These are phyloP conservation scores for Mycosphaerella sp. DNA, from an alignment of 2,329 filamentous ascomycete genomes.

Conservation along the genomic window DNA sequence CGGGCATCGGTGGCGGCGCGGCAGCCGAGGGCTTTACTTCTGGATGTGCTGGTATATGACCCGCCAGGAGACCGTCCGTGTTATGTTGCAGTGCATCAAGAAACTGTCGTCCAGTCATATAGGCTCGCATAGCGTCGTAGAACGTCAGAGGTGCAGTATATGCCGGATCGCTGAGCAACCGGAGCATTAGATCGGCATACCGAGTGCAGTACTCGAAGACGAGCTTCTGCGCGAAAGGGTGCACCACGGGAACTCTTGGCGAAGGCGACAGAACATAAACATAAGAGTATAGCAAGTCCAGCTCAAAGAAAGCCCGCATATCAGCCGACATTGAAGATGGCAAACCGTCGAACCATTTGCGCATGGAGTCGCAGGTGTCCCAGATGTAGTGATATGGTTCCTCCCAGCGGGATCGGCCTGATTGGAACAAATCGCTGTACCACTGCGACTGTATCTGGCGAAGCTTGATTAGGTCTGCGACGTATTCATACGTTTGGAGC, in stretches of 20 bases:
- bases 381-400: slow-evolving; percentile 67
- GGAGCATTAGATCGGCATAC: slow-evolving; percentile 63
- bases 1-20: slow-evolving; percentile 32
- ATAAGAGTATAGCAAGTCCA: slow-evolving; percentile 85
- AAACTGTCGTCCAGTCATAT: slow-evolving; percentile 58
- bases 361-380: slow-evolving; percentile 69
- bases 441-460: slow-evolving; percentile 80
- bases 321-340: slow-evolving; percentile 58
- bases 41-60: slow-evolving; percentile 37
- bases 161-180: slow-evolving; percentile 54
- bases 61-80: slow-evolving; percentile 41
- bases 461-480: slow-evolving; percentile 71
- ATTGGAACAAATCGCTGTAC: slow-evolving; percentile 85
- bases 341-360: slow-evolving; percentile 72
- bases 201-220: slow-evolving; percentile 23
- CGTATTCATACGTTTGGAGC: slow-evolving; percentile 57
- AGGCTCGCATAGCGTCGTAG: slow-evolving; percentile 78
- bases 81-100: slow-evolving; percentile 51
- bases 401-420: slow-evolving; percentile 59
- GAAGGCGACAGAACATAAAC: slow-evolving; percentile 83
- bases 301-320: slow-evolving; percentile 71
- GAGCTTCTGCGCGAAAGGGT: slow-evolving; percentile 60
- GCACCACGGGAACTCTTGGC: slow-evolving; percentile 63
- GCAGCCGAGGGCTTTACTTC: slow-evolving; percentile 35
- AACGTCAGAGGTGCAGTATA: slow-evolving; percentile 71